Evolutionary conservation across 2,329 filamentous ascomycete species (phyloP).

Genomic region (Neodidymelliopsis sp.): DNA sequence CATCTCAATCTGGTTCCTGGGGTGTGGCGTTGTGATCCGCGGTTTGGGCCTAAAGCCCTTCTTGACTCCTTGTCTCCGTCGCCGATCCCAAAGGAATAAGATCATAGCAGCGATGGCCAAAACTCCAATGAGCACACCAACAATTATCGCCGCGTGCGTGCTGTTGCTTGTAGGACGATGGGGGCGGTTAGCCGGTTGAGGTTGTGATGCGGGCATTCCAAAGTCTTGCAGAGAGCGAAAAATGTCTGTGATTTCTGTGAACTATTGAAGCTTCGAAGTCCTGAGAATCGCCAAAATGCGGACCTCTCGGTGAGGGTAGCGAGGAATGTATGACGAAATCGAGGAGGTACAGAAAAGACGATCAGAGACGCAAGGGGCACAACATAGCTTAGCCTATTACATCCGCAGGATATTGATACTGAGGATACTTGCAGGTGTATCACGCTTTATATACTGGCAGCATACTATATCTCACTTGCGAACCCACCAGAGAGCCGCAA

Average conservation of each 20-base stretch:
- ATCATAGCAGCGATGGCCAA: constrained; percentile 7
- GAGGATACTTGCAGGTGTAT: not conserved
- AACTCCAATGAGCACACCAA: constrained; percentile 10
- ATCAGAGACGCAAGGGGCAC: constrained; percentile 5
- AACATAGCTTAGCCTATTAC: not conserved
- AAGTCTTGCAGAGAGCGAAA: not conserved
- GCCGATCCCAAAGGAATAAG: constrained; percentile 7
- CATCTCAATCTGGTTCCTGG: not conserved
- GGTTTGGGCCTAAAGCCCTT: not conserved
- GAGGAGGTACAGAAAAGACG: constrained; percentile 1
- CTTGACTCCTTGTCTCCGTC: constrained; percentile 7
- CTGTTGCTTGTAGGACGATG: constrained; percentile 3
- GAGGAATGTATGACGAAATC: constrained; percentile 7
- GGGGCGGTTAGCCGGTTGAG: not conserved
- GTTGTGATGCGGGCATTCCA: constrained; percentile 12
- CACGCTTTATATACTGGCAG: not conserved
- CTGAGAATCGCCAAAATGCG: not conserved
- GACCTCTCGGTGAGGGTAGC: not conserved
- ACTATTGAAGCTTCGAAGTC: too few species aligned
- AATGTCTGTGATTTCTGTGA: too few species aligned
- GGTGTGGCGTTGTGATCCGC: not conserved
- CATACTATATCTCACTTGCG: not conserved
- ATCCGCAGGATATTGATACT: not conserved
- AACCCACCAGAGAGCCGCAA: not conserved
- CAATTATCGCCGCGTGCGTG: constrained; percentile 13